Evolutionary conservation across 1,284 basidiomycete species (phyloP).

Genomic region (Trichosporon inkin): DNA sequence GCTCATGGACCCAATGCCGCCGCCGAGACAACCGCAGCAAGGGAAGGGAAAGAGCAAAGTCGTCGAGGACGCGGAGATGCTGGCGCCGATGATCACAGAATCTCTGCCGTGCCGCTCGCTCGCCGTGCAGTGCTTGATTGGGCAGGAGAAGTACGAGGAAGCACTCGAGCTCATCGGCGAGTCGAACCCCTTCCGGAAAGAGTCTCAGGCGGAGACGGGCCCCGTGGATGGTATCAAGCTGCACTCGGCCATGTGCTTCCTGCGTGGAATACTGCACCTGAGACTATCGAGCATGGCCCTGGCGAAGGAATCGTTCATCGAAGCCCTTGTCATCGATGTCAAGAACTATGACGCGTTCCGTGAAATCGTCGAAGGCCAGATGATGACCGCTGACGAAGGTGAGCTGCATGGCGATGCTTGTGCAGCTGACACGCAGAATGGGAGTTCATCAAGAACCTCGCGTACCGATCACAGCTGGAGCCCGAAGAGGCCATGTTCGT

Average conservation of each 20-base stretch:
- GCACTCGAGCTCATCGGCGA: conserved; percentile 92
- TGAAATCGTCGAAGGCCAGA: conserved; percentile 82
- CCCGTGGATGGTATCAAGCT: conserved; percentile 79
- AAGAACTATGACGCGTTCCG: conserved; percentile 97
- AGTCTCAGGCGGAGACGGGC: not conserved
- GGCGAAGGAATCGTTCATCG: conserved; percentile 91
- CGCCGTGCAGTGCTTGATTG: conserved; percentile 88
- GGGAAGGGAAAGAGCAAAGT: conserved; percentile 23
- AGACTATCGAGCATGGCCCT: conserved; percentile 83
- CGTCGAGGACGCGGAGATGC: conserved; percentile 10
- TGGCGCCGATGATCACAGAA: conserved; percentile 69
- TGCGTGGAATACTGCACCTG: conserved; percentile 88
- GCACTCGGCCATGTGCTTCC: conserved; percentile 89
- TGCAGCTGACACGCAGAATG: conserved; percentile 63
- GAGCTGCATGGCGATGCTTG: conserved; percentile 19
- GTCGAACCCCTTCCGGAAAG: conserved; percentile 69
- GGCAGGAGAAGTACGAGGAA: conserved; percentile 87
- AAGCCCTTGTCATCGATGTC: conserved; percentile 87
- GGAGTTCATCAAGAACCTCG: conserved; percentile 83
- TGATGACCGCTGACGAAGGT: conserved; percentile 93
- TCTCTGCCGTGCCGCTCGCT: conserved; percentile 89
- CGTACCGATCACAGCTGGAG: conserved; percentile 71
- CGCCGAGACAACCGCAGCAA: conserved; percentile 22
- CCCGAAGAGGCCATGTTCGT: conserved; percentile 84
- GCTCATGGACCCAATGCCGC: conserved; percentile 64